Base-by-base conservation (phyloP, 2,329 filamentous ascomycete species). In the Penicillium sp. region DNA sequence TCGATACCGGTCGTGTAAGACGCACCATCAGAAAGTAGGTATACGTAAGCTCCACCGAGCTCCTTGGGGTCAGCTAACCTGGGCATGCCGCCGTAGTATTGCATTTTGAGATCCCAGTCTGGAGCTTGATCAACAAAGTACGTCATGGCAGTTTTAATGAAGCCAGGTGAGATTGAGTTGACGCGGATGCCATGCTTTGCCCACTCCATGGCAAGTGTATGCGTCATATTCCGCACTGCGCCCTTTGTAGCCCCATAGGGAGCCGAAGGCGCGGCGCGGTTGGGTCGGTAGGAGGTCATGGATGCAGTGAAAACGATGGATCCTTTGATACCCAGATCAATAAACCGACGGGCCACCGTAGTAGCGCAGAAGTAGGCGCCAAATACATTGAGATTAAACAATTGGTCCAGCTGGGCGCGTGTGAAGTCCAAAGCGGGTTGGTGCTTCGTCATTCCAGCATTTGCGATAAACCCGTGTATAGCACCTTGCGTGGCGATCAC, bases 41-140 rank as follows among this genome's bases (percentile, higher is more conserved):
- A 84, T 4, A 83, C 80, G 58, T 83, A 84, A 1, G 81, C 81
- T 13, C 81, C 81, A 1, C 81, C 80, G 2, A 84, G 68, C 66
- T 84, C 81, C 57, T 80, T 75, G 0, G 79, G 77, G 45, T 80
- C 74, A 0, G 81, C 82, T 34, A 84, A 60, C 27, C 81, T 69
- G 9, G 80, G 81, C 74, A 84, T 83, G 3, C 81, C 81, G 3
- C 81, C 80, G 60, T 83, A 83, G 62, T 84, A 83, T 67, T 82
- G 78, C 71, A 84, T 76, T 70, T 84, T 80, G 56, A 75, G 69
- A 53, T 80, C 78, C 82, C 81, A 84, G 63, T 83, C 81, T 0
- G 79, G 77, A 14, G 75, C 72, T n/a, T 75, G 75, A 54, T 77
- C 74, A 4, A 84, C 79, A 60, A 77, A 79, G 63, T 79, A 80